A percentile compares a stretch with the other conserved stretches of the same genome.
These are phyloP conservation scores for Ceratobasidium sp. DNA, from an alignment of 1,284 basidiomycete species.

Conservation along the genomic window DNA sequence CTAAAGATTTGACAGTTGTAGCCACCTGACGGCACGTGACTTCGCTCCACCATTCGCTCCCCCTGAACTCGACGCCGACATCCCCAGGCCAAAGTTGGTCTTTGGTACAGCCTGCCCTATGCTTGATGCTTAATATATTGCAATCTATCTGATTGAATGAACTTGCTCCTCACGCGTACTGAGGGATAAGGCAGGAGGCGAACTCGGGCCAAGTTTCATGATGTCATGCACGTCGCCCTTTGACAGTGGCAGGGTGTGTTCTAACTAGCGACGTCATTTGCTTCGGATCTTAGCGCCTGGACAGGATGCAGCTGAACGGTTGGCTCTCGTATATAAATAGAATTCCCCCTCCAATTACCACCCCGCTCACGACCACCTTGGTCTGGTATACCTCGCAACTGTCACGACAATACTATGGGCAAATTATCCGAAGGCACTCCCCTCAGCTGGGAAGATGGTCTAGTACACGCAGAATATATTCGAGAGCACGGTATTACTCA, in stretches of 20 bases:
- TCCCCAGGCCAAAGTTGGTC: too few relatives aligned
- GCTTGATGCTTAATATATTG: too few relatives aligned
- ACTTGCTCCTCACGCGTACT: too few relatives aligned
- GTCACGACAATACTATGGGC: constrained; percentile 73
- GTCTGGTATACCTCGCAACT: neutral
- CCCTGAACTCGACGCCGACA: too few relatives aligned
- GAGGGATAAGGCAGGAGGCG: too few relatives aligned
- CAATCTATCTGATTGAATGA: too few relatives aligned
- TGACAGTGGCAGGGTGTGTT: neutral
- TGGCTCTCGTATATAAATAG: neutral
- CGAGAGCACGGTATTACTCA: constrained; percentile 94
- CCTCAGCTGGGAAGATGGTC: constrained; percentile 90
- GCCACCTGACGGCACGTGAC: too few relatives aligned
- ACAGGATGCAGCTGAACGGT: neutral
- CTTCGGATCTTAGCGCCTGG: neutral
- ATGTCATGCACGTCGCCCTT: neutral
- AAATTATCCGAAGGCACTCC: constrained; percentile 94
- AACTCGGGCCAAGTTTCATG: neutral
- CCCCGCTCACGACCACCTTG: too few relatives aligned
- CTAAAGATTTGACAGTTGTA: too few relatives aligned
- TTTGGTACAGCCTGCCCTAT: too few relatives aligned
- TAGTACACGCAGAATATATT: constrained; percentile 90
- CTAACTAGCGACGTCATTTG: neutral
- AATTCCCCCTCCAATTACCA: too few relatives aligned
- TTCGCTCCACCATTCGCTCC: too few relatives aligned